Evolutionary conservation across 768 basidiomycete species (phyloP), one percentile per base, ranked within the genome.

Genomic region (Boletus sp.): DNA sequence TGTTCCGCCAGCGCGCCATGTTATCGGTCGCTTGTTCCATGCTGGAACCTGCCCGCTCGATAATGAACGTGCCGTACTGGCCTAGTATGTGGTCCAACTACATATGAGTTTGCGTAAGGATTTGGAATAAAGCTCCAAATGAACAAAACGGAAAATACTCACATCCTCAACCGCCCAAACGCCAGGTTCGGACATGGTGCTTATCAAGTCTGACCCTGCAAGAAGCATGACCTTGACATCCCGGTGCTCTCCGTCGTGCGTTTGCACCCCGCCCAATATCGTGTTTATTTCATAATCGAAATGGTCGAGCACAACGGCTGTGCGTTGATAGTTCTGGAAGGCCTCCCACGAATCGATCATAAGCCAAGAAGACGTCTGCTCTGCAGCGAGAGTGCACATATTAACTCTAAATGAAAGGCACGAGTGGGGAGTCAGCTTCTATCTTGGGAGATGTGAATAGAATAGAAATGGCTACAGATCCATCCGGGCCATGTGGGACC

Each of bases 301-400:
- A 70, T 99, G 97, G 72, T 98, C 95, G 54, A 99, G 83, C 52
- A 99, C 97, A 54, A 98, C 85, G 39, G 97, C 97, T 1, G 97
- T 99, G 60, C 94, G 89, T 67, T 94, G 91, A 77, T 99, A 99
- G 47, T 83, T 78, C 73, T 94, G 95, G 71, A 92, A 89, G 14
- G 95, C 94, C 74, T 99, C 97, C 95, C 95, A 99, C 18, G 94
- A 80, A 70, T 99, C 97, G 44, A 98, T 90, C 94, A 97, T 98
- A 45, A 99, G 80, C 93, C 93, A 98, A 20, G 86, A 83, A 45
- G 88, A 88, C 3, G 95, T 94, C 68, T 95, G 86, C 70, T 94
- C 90, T 35, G 93, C 86, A 11, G 92, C 96, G 36, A 94, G 81
- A 50, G 83, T 87, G 75, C 92, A 94, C 90, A 93, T 94, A 64